Evolutionary conservation across 2,329 filamentous ascomycete genomes (phyloP).

Genomic region (Dactylonectria estremocensis): DNA sequence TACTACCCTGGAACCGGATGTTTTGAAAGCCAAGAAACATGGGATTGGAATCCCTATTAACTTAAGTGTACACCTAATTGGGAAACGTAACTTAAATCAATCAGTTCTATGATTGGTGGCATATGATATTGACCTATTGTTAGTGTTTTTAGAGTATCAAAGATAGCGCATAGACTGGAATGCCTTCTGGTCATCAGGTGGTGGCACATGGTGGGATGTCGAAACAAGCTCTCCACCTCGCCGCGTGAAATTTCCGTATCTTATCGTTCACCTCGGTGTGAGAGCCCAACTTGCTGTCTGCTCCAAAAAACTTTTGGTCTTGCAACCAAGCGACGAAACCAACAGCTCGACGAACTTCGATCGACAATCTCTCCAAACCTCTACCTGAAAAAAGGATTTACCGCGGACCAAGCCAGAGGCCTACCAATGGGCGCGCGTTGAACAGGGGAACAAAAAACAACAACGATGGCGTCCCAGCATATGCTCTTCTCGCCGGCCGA

Average conservation of each 20-base stretch:
- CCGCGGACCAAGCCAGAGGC: not conserved
- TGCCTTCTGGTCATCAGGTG: not conserved
- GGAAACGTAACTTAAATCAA: not conserved
- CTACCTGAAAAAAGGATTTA: no score
- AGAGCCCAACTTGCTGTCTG: slow-evolving; percentile 43
- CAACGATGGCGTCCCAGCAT: slow-evolving; percentile 75
- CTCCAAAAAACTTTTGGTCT: slow-evolving; percentile 45
- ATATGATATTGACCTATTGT: not conserved
- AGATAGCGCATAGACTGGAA: not conserved
- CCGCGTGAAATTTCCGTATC: slow-evolving; percentile 46
- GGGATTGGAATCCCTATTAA: not conserved
- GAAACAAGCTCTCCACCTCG: slow-evolving; percentile 39
- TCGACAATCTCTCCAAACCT: not conserved
- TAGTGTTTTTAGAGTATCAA: not conserved
- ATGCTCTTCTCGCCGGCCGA: slow-evolving; percentile 93
- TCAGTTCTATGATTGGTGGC: not conserved
- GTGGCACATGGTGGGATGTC: not conserved
- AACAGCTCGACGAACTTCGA: slow-evolving; percentile 1
- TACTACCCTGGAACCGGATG: not conserved
- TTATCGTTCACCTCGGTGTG: slow-evolving; percentile 54
- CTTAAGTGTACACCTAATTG: not conserved
- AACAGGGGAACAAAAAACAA: not conserved
- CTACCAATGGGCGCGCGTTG: slow-evolving; percentile 3
- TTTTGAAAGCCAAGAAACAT: not conserved
- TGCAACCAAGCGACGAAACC: slow-evolving; percentile 25